Percentiles rank a stretch among this genome's conserved stretches.
Conservation (phyloP, 106 monocot genomes). For the Dendrobium huoshanense region DNA sequence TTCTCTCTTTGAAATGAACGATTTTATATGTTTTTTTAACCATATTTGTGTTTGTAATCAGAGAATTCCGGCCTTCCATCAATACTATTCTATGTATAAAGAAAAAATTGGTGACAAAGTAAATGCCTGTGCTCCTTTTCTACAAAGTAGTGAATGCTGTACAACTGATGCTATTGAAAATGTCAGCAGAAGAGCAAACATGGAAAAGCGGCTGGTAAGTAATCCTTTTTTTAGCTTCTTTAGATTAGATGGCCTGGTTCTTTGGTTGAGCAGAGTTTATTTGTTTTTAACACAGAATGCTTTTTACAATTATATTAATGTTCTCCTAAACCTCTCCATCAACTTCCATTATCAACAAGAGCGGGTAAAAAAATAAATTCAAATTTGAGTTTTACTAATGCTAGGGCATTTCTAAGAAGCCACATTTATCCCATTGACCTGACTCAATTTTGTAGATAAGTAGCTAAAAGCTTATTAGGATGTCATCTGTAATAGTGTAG, state of each 20-base stretch:
- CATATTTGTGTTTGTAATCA: slow-evolving; percentile 15
- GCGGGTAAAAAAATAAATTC: no score
- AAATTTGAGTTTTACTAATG: no score
- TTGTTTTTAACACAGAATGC: not conserved
- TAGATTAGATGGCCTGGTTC: not conserved
- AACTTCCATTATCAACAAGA: not conserved
- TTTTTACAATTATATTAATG: not conserved
- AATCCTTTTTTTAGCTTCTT: slow-evolving; percentile 2
- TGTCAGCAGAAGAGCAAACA: slow-evolving; percentile 70
- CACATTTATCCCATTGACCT: no score
- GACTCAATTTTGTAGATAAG: not conserved
- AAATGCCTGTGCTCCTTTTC: slow-evolving; percentile 48
- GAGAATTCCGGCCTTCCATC: slow-evolving; percentile 47
- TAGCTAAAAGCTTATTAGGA: not conserved
- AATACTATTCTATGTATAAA: slow-evolving; percentile 59
- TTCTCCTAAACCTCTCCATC: not conserved
- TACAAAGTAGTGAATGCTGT: slow-evolving; percentile 9
- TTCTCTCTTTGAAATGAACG: not conserved
- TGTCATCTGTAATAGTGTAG: not conserved
- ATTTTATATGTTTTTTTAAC: not conserved
- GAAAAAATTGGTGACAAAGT: slow-evolving; percentile 59
- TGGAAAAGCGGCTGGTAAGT: slow-evolving; percentile 76
- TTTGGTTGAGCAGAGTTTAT: not conserved
- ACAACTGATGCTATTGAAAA: slow-evolving; percentile 27
- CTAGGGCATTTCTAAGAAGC: no score